Base-by-base conservation (phyloP, 805 yeast genomes). In the Kuraishia floccosa region DNA sequence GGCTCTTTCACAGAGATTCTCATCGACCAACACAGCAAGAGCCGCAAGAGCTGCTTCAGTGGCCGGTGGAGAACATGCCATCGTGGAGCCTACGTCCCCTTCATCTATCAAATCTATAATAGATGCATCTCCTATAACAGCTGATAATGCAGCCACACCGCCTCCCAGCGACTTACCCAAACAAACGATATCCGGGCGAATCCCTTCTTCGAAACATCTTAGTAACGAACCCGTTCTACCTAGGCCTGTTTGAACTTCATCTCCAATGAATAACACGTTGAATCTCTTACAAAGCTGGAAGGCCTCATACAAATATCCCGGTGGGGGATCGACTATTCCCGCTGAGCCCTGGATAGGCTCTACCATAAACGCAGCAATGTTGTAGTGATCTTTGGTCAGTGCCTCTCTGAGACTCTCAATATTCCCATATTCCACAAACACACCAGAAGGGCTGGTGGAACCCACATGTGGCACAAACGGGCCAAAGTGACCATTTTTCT, bases 31-130 rank as follows among this genome's bases (percentile, higher is more conserved):
- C n/a, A 49, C 50, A 2, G 44, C 47, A 22, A 49, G 30, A 17
- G 52, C 50, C 7, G 52, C 51, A 24, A 42, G 33, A 3, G 48
- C 51, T 8, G 53, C 52, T 5, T 36, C 48, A 1, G 52, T 46
- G 6, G 52, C 50, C 10, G 50, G 50, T 10, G 54, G 54, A 20
- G 38, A 40, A 8, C 43, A 48, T 2, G 52, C 50, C 50, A 49
- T 45, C 1, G 54, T 49, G 4, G 54, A 43, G 2, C 54, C 54
- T n/a, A n/a, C n/a, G n/a, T n/a, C n/a, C n/a, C n/a, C n/a, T n/a
- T n/a, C n/a, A n/a, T n/a, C n/a, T n/a, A n/a, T n/a, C n/a, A n/a
- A n/a, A n/a, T n/a, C n/a, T n/a, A n/a, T n/a, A n/a, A 19, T 44
- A 33, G 20, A 46, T 50, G 19, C 47, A 49, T 6, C 12, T 25